Evolutionary conservation across 805 yeast species (phyloP), one percentile per base, ranked within the genome.

Genomic region (Cyberlindnera petersonii): DNA sequence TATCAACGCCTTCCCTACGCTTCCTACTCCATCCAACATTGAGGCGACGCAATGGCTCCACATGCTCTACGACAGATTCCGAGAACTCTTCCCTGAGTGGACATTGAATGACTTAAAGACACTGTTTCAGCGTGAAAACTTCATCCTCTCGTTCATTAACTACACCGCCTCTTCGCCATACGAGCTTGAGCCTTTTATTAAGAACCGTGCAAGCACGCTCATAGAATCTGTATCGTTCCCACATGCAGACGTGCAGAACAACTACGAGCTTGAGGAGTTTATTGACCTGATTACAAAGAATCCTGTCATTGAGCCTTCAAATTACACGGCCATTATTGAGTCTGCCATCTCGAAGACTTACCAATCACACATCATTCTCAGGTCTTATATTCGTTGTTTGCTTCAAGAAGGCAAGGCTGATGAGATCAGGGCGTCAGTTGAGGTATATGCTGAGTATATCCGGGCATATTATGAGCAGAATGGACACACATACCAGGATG

Each of bases 311-410:
- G 43, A 47, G 18, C 33, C 49, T n/a, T 31, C 39, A 14, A 39
- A 35, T 3, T 42, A 42, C 19, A 47, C 26, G n/a, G 53, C 43
- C 47, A 9, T 42, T 34, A 6, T 57, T 56, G 46, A 56, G 61
- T 14, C 56, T 4, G 66, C 72, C 2, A 58, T 72, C 35, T 52
- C 59, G 13, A 66, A 61, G 33, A 71, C 79, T 0, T 75, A 73
- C 41, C 79, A 74, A 48, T 71, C 67, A 27, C 58, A 55, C 17
- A 43, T 40, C 6, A 60, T 65, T 29, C 55, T 59, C 29, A 62
- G 50, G 44, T 53, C 58, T 42, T 69, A 66, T 41, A 65, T 60
- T 49, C 56, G 47, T 62, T 62, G 42, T 44, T 63, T 57, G n/a
- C 38, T 43, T 2, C 40, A 46, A 13, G 39, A 38, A 16, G 35